Evolutionary conservation across 441 rosid species (phyloP).

Genomic region (Gossypium davidsonii): DNA sequence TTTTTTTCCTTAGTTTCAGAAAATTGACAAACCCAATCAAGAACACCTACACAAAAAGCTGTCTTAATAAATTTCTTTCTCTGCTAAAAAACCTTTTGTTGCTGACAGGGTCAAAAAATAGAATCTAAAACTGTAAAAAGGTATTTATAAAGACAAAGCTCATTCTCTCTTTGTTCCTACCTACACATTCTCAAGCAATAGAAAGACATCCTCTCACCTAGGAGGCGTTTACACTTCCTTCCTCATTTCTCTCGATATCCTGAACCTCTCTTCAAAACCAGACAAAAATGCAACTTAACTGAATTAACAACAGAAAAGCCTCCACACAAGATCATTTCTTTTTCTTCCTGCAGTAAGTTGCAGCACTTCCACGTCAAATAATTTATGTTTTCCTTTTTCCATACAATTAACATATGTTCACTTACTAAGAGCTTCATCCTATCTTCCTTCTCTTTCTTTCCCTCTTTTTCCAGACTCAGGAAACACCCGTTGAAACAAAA

Average conservation of each 20-base stretch:
- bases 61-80: neutral
- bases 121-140: no score
- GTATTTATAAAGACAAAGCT: neutral
- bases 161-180: neutral
- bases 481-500: neutral
- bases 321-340: neutral
- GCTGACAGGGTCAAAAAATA: neutral
- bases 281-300: neutral
- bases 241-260: neutral
- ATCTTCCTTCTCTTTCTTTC: neutral
- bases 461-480: neutral
- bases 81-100: neutral
- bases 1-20: neutral
- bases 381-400: neutral
- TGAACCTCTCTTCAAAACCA: neutral
- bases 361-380: neutral
- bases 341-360: neutral
- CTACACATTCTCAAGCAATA: neutral
- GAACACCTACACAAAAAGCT: neutral
- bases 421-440: neutral
- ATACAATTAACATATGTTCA: neutral
- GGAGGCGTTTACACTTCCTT: neutral
- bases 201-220: neutral
- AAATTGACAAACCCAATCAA: neutral
- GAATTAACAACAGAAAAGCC: neutral